Base-by-base conservation (phyloP, 805 yeast species). In the Nakazawaea wickerhamii region DNA sequence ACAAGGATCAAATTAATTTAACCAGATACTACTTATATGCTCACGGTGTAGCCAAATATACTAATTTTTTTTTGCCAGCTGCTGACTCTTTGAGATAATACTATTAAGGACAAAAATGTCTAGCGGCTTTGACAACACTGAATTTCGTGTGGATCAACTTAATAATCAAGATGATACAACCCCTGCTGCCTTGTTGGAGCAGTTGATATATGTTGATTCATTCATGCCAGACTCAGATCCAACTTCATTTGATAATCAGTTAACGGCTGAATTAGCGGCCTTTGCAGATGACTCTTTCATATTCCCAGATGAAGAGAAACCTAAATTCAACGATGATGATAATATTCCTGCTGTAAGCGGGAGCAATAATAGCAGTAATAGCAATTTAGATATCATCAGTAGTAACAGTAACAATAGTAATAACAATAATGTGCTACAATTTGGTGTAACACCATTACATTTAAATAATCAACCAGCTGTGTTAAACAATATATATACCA, bases 221-320 rank as follows among this genome's bases (percentile, higher is more conserved):
- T 82, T 84, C 54, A 75, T 84, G 68, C 78, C 79, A 5, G 75
- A 72, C 26, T 61, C 36, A 22, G 46, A 50, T 31, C 64, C 63
- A 5, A 50, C 60, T 7, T 63, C 64, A 30, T 63, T 74, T 21
- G 80, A 75, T 50, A 79, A 74, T 47, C 71, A 75, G 40, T 52
- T 75, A 20, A 72, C 78, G 5, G 77, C 75, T 14, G 93, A 84
- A 54, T 68, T 84, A 48, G 84, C 87, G 14, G 90, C 89, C 1
- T 84, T 84, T 70, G 91, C 90, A 0, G 90, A 84, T 52, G 90
- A 83, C 46, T 73, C 86, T 2, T 84, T 84, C 50, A 74, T 84
- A 2, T 84, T 84, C 55, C 88, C 91, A 1, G 93, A 84, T 55
- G 93, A 85, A 54, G 91, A 84, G 27, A 83, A 83, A 55, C 81